phyloP scores from a whole-genome alignment of 192 early-diverging fungal species.

The Backusella parvicylindrica region DNA sequence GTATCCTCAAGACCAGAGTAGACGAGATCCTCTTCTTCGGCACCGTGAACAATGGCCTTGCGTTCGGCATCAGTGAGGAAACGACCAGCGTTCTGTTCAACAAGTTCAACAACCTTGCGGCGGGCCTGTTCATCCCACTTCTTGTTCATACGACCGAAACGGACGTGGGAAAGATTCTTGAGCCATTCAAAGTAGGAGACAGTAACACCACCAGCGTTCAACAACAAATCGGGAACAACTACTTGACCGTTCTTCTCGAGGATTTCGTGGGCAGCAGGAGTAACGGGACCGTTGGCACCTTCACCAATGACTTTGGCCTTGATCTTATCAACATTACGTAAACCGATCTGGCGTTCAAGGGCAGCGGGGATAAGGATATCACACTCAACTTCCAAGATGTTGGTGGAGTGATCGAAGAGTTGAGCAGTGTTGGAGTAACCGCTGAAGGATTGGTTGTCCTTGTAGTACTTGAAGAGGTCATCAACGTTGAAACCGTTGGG shows the following conservation, averaged over 20 bases:
- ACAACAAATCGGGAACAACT: slow-evolving; percentile 71
- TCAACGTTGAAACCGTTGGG: slow-evolving; percentile 63
- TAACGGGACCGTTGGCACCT: slow-evolving; percentile 80
- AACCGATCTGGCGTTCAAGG: slow-evolving; percentile 75
- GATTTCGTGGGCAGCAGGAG: slow-evolving; percentile 67
- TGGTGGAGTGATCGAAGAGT: slow-evolving; percentile 51
- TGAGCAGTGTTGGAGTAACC: slow-evolving; percentile 58
- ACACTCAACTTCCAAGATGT: slow-evolving; percentile 72
- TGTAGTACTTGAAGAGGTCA: slow-evolving; percentile 59
- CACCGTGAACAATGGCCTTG: slow-evolving; percentile 74
- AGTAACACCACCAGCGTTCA: slow-evolving; percentile 83
- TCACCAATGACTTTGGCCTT: slow-evolving; percentile 81
- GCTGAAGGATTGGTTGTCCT: slow-evolving; percentile 62
- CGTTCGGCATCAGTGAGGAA: slow-evolving; percentile 67
- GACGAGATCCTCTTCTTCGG: slow-evolving; percentile 80
- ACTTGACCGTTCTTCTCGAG: slow-evolving; percentile 56
- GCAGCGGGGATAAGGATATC: slow-evolving; percentile 82
- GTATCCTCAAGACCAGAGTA: slow-evolving; percentile 86
- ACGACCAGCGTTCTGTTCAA: slow-evolving; percentile 77
- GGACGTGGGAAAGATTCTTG: slow-evolving; percentile 81
- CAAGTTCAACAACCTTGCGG: slow-evolving; percentile 60
- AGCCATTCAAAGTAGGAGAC: slow-evolving; percentile 84
- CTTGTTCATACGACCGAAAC: slow-evolving; percentile 84
- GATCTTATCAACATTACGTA: slow-evolving; percentile 68
- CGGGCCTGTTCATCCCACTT: slow-evolving; percentile 80